These are phyloP conservation scores for Talaromyces albobiverticillius DNA, from an alignment of 2,329 filamentous ascomycete genomes.

Conservation along the genomic window DNA sequence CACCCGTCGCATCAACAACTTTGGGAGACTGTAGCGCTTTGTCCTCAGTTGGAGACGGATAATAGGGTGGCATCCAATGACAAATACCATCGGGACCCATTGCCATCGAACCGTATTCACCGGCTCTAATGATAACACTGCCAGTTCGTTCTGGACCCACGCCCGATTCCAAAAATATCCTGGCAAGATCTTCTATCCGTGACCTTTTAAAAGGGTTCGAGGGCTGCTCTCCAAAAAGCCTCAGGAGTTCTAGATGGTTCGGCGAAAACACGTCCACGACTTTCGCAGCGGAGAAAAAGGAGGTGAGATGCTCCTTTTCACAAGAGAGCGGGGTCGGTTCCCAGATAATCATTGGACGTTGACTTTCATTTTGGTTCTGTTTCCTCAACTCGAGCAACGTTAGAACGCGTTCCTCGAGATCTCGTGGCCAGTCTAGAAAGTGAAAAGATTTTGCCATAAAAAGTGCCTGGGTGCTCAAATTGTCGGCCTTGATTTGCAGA, in stretches of 20 bases:
- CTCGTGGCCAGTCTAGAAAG: not conserved
- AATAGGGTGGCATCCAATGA: not conserved
- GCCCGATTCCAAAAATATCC: not conserved
- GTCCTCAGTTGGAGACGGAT: not conserved
- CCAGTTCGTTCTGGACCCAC: not conserved
- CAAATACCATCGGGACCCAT: not conserved
- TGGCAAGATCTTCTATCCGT: not conserved
- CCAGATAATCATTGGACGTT: not conserved
- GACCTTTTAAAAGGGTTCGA: not conserved
- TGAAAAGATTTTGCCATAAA: not conserved
- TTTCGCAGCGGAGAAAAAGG: not conserved
- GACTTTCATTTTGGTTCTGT: not conserved
- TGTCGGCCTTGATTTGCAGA: not conserved
- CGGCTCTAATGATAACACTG: not conserved
- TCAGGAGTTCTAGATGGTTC: not conserved
- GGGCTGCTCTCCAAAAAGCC: not conserved
- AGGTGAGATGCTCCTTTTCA: not conserved
- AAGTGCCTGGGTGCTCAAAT: not conserved
- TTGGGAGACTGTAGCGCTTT: conserved; percentile 4
- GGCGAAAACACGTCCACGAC: not conserved
- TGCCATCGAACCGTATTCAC: not conserved
- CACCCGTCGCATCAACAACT: conserved; percentile 36
- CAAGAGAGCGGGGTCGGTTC: not conserved
- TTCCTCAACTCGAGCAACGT: not conserved
- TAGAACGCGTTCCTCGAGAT: not conserved